A percentile compares a stretch with the other conserved stretches of the same genome.
Conservation (phyloP, 2,329 filamentous ascomycete species). For the Falciphora oryzae region DNA sequence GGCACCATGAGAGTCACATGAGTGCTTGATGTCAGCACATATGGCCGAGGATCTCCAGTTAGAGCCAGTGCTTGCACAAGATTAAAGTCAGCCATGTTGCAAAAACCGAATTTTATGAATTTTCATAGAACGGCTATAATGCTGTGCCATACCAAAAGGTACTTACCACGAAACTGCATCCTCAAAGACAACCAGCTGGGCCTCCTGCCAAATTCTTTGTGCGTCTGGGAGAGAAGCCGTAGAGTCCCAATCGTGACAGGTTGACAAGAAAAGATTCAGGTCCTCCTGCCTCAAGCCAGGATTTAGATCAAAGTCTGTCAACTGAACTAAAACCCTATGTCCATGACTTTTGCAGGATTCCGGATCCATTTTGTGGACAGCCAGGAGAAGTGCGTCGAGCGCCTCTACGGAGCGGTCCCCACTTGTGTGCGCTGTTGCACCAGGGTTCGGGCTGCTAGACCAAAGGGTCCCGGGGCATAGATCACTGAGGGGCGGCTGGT, state of each 20-base stretch:
- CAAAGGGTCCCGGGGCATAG: neutral
- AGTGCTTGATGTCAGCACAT: too few species aligned
- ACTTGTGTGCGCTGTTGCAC: too few species aligned
- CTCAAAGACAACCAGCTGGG: neutral
- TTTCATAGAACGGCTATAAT: neutral
- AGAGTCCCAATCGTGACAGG: neutral
- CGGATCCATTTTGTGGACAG: neutral
- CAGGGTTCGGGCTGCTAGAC: too few species aligned
- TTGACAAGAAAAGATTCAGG: neutral
- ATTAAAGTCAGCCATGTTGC: neutral
- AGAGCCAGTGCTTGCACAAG: neutral
- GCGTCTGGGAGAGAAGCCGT: neutral
- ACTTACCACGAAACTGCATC: neutral
- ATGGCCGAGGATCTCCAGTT: too few species aligned
- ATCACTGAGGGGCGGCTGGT: neutral
- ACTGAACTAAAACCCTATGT: neutral
- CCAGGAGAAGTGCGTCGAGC: neutral
- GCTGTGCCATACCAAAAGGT: neutral
- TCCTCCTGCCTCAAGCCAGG: neutral
- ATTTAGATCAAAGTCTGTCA: neutral
- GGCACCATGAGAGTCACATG: neutral
- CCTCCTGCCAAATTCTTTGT: neutral
- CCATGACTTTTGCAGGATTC: neutral
- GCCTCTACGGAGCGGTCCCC: too few species aligned
- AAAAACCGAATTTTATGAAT: neutral